Evolutionary conservation across 352 stramenopile species (phyloP), one percentile per base, ranked within the genome.

Genomic region (Albugo candida): DNA sequence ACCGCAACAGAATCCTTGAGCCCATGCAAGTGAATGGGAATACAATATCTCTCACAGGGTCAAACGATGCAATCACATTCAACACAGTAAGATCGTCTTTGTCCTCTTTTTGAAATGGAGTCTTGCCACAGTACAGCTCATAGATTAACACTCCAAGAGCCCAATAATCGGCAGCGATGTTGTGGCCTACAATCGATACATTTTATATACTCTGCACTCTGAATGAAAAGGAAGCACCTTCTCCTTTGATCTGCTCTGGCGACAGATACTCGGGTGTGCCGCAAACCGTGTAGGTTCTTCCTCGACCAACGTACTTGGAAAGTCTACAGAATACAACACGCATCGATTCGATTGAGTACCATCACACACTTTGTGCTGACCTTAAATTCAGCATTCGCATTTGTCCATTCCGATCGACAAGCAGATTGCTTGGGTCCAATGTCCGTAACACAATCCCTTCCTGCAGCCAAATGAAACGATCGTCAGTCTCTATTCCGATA

Each of bases 71-170:
- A 44, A 92, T 92, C 44, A 76, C 59, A 59, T 91, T 91, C 53
- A 92, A 67, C 51, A 92, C 89, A 43, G 91, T 81, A 40, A 87
- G 65, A 41, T 93, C 79, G 38, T 86, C 79, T 39, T 84, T 70
- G 41, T 80, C 81, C 51, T 87, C 71, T 14, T 64, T 60, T 10
- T 70, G 75, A 47, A 96, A 97, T 2, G 88, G 87, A 2, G 86
- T 95, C 16, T 75, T 63, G 3, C 84, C 85, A 36, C 72, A 81
- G 1, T 95, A 58, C 21, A 97, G 68, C 60, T 97, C 88, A 63
- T 95, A 97, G 62, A 97, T 85, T 48, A 97, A 72, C 48, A 93
- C 85, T 18, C 88, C 88, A 31, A 97, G 69, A 11, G 85, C 76
- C 88, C 88, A 97, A 59, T 95, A 96, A 53, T 97, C 88, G 3